Percentiles rank a stretch among this genome's conserved stretches.
phyloP scores from a whole-genome alignment of 2,329 filamentous ascomycete genomes.

The Hypomyces rosellus region DNA sequence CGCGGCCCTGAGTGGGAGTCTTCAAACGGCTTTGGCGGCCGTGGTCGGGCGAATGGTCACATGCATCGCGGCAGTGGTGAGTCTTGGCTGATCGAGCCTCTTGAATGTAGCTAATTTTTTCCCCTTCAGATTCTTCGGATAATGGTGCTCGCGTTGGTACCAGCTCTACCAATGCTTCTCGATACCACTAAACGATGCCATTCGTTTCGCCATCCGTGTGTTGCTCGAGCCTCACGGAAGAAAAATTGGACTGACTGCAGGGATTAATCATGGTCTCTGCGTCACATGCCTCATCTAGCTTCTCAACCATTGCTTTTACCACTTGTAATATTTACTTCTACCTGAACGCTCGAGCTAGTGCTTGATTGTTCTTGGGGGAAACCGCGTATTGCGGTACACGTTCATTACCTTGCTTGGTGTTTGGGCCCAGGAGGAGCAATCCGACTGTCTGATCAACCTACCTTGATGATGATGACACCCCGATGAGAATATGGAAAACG shows the following conservation, averaged over 20 bases:
- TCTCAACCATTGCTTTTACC: slow-evolving; percentile 27
- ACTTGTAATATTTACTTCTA: slow-evolving; percentile 32
- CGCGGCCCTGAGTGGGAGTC: slow-evolving; percentile 58
- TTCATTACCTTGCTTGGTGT: slow-evolving; percentile 9
- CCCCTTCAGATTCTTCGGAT: slow-evolving; percentile 37
- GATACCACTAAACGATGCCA: slow-evolving; percentile 28
- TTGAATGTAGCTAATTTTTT: slow-evolving; percentile 13
- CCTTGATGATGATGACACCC: slow-evolving; percentile 33
- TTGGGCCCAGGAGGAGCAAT: slow-evolving; percentile 7
- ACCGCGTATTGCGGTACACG: slow-evolving; percentile 1
- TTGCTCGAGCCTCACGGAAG: background rate
- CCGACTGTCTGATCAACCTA: slow-evolving; percentile 11
- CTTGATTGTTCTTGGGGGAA: slow-evolving; percentile 6
- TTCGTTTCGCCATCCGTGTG: slow-evolving; percentile 4
- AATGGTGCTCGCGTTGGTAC: slow-evolving; percentile 34
- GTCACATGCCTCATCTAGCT: slow-evolving; percentile 11
- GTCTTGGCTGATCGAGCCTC: slow-evolving; percentile 18
- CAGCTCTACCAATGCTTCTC: slow-evolving; percentile 28
- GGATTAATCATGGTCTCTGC: slow-evolving; percentile 3
- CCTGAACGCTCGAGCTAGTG: slow-evolving; percentile 15
- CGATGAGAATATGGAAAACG: slow-evolving; percentile 34
- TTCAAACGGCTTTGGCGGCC: slow-evolving; percentile 45
- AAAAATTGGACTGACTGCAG: slow-evolving; percentile 7
- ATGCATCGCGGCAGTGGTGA: slow-evolving; percentile 55
- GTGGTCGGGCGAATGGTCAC: slow-evolving; percentile 53